Evolutionary conservation across 2,329 filamentous ascomycete genomes (phyloP), one percentile per base, ranked within the genome.

Genomic region (Claviceps quebecensis): DNA sequence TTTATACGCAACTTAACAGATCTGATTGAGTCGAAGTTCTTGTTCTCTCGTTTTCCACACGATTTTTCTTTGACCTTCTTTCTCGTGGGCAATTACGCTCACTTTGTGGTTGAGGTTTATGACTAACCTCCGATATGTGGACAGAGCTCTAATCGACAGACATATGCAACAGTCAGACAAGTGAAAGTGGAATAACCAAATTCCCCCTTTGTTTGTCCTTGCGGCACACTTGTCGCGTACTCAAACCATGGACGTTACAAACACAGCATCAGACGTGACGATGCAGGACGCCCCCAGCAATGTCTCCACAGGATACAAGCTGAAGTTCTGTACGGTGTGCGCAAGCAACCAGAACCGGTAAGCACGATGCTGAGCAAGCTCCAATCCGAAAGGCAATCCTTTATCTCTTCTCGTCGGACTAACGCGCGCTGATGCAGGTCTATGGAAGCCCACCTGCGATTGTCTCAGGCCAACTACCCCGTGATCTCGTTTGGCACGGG

Each of bases 291-390:
- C 71, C 51, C 68, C 72, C 26, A 67, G 72, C 14, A 72, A 77
- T 44, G 73, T 74, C 17, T 68, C 73, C 26, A 72, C 72, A n/a
- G 79, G 76, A 49, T 95, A 83, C 76, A 95, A 93, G 69, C 78
- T 98, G 55, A 94, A 87, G 64, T 96, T 97, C 69, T 96, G 90
- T 73, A 97, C 93, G 2, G 91, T 98, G n/a, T 98, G 93, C 69
- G 93, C 93, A 7, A 95, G 89, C 62, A 98, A 98, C 62, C 89
- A 98, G 68, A 98, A 98, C 64, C 83, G 93, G 81, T 95, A 74
- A 56, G 75, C 38, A 37, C 16, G 5, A 22, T 5, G 6, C 26
- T 22, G 16, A 13, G n/a, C 39, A 36, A 16, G 7, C 14, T 26
- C 11, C 4, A n/a, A 17, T 17, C 11, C 17, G 47, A 4, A 37